Evolutionary conservation across 164 flowering plant species (phyloP), one percentile per base, ranked within the genome.

Genomic region (Buxus sempervirens): DNA sequence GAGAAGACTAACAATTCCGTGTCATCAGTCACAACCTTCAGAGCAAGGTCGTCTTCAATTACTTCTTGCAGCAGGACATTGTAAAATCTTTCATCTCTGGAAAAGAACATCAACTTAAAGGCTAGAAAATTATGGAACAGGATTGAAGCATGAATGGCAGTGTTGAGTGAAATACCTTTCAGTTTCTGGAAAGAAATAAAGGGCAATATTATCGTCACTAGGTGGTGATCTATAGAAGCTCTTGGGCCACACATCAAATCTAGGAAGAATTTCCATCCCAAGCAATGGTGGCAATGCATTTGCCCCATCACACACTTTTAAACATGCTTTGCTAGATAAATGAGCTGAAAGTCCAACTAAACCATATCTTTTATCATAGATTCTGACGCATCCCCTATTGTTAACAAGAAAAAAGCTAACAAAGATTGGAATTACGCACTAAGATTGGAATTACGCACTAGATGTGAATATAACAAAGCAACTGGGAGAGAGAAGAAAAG

Each of bases 131-230:
- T 32, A 55, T 32, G 5, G 26, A 32, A 58, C 0, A n/a, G 20
- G 48, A 18, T 0, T 2, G 38, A 27, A 27, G 12, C 16, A 45
- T 45, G 13, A 45, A 4, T 45, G 1, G 1, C 15, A 58, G 26
- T 48, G n/a, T 45, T 23, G 21, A 36, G 7, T 32, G 7, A 66
- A 19, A 58, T 65, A 86, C 90, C 88, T 78, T 51, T 70, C 65
- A n/a, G 20, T 65, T 48, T 62, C 73, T 12, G 90, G 84, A 60
- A 88, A 88, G 69, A 88, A 78, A 76, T 78, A 88, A 54, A 88
- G 85, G 69, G 73, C 90, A 62, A 86, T 83, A 68, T 67, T 64
- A 9, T 80, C 79, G 69, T 79, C 83, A 12, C 62, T 75, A 10
- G 90, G 90, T 22, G 81, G 80, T 16, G 64, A 60, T 14, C 18